Percentiles rank a stretch among this genome's conserved stretches.
Evolutionary conservation across 345 rosid genomes (phyloP).

Genomic region (Pugionium cornutum): DNA sequence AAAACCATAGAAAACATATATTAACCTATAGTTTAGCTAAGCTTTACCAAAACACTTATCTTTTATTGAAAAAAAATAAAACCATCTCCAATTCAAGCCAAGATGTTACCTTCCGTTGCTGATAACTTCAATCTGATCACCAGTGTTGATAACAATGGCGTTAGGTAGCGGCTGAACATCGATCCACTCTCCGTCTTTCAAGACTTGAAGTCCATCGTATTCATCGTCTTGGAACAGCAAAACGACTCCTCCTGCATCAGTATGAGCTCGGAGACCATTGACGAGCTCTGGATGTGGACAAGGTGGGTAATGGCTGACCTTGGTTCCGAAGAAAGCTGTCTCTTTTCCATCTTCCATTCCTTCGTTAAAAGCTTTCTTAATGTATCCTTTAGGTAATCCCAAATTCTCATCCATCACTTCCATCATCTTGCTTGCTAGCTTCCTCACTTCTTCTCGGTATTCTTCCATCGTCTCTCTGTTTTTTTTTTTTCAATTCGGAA

Average conservation of each 20-base stretch:
- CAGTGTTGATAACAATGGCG: conserved; percentile 78
- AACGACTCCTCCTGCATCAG: conserved; percentile 93
- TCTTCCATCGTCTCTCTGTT: conserved; percentile 75
- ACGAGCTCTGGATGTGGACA: conserved; percentile 76
- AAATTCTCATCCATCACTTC: conserved; percentile 90
- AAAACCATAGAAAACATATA: too few relatives aligned
- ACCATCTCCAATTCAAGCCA: too few relatives aligned
- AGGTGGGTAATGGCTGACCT: conserved; percentile 94
- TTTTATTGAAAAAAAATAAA: too few relatives aligned
- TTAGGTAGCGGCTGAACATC: conserved; percentile 80
- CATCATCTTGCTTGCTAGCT: conserved; percentile 66
- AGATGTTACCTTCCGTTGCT: conserved; percentile 63
- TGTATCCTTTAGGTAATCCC: conserved; percentile 65
- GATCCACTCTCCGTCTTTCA: conserved; percentile 79
- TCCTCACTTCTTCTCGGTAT: conserved; percentile 71
- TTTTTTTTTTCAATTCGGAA: neutral
- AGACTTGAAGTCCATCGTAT: conserved; percentile 80
- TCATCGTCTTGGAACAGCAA: conserved; percentile 80
- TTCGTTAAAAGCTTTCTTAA: conserved; percentile 59
- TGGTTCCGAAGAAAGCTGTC: conserved; percentile 72
- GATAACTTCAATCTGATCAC: conserved; percentile 91
- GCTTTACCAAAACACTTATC: too few relatives aligned
- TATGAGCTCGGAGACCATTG: conserved; percentile 81
- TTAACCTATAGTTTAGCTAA: too few relatives aligned
- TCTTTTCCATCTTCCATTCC: conserved; percentile 48